Evolutionary conservation across 2,329 filamentous ascomycete genomes (phyloP).

Genomic region (Hymenoscyphus scutula): DNA sequence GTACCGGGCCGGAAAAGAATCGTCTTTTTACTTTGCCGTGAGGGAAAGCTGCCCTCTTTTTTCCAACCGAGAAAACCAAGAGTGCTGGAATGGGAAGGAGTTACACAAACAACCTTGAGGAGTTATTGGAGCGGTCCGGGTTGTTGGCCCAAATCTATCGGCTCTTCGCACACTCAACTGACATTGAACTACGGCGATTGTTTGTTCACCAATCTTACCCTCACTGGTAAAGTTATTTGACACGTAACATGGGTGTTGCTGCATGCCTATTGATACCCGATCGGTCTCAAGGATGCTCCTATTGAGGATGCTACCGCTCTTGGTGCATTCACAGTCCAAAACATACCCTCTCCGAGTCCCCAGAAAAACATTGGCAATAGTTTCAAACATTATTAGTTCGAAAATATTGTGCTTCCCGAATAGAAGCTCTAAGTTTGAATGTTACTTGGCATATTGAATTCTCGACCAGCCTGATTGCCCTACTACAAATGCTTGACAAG

Average conservation of each 20-base stretch:
- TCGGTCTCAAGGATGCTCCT: slow-evolving; percentile 57
- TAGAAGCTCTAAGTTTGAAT: slow-evolving; percentile 58
- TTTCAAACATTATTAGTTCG: slow-evolving; percentile 52
- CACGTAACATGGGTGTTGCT: slow-evolving; percentile 62
- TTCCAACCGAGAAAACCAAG: slow-evolving; percentile 28
- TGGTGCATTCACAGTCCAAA: slow-evolving; percentile 38
- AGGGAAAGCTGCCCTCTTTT: slow-evolving; percentile 41
- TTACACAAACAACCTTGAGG: slow-evolving; percentile 45
- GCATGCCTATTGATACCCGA: slow-evolving; percentile 69
- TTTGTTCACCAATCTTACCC: slow-evolving; percentile 55
- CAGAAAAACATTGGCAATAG: slow-evolving; percentile 44
- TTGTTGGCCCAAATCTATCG: slow-evolving; percentile 47
- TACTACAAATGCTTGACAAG: slow-evolving; percentile 61
- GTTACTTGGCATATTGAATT: slow-evolving; percentile 65
- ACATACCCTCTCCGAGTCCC: slow-evolving; percentile 41
- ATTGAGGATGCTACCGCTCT: slow-evolving; percentile 43
- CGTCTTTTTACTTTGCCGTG: slow-evolving; percentile 40
- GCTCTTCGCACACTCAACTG: slow-evolving; percentile 29
- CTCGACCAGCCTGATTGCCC: slow-evolving; percentile 54
- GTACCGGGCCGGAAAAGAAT: slow-evolving; percentile 41
- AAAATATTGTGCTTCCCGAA: slow-evolving; percentile 52
- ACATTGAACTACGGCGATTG: slow-evolving; percentile 34
- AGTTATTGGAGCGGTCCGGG: slow-evolving; percentile 59
- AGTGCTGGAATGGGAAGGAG: slow-evolving; percentile 33
- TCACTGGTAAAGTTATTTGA: slow-evolving; percentile 49